A percentile compares a stretch with the other conserved stretches of the same genome.
phyloP scores from a whole-genome alignment of 2,329 filamentous ascomycete species.

The Pseudocercospora crystallina region DNA sequence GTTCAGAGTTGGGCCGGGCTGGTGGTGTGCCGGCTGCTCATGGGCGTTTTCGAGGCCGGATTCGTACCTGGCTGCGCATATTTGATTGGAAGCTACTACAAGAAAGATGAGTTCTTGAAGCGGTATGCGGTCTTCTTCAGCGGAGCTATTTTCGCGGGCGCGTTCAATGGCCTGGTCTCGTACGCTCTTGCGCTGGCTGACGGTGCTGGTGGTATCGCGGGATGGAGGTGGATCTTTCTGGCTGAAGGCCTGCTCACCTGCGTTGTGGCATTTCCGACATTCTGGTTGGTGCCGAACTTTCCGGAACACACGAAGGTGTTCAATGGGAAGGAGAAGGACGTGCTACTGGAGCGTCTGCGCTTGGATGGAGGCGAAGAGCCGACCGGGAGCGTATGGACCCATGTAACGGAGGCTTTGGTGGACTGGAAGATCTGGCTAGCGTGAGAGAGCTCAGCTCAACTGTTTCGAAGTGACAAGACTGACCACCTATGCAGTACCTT shows the following conservation, averaged over 20 bases:
- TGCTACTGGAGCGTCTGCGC: constrained; percentile 6
- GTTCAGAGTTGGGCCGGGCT: constrained; percentile 34
- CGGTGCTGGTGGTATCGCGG: constrained; percentile 27
- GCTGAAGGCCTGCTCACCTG: constrained; percentile 6
- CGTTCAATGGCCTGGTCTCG: constrained; percentile 22
- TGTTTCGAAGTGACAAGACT: background rate
- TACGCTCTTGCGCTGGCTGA: constrained; percentile 33
- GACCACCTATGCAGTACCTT: background rate
- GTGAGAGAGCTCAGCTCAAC: constrained; percentile 1
- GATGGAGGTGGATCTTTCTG: constrained; percentile 10
- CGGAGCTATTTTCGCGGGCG: constrained; percentile 28
- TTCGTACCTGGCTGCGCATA: constrained; percentile 39
- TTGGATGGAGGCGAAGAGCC: constrained; percentile 4
- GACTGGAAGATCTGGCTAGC: constrained; percentile 16
- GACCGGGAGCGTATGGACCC: constrained; percentile 1
- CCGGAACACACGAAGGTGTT: constrained; percentile 4
- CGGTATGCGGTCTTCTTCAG: constrained; percentile 38
- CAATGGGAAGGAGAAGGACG: constrained; percentile 4
- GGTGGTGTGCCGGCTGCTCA: constrained; percentile 34
- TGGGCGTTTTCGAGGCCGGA: constrained; percentile 40
- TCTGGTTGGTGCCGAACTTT: constrained; percentile 3
- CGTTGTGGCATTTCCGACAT: constrained; percentile 5
- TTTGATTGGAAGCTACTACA: constrained; percentile 39
- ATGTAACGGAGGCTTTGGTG: constrained; percentile 8
- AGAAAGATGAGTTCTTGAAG: constrained; percentile 40